Evolutionary conservation across 495 filamentous ascomycete species (phyloP), one percentile per base, ranked within the genome.

Genomic region (Aspergillus nidulans): DNA sequence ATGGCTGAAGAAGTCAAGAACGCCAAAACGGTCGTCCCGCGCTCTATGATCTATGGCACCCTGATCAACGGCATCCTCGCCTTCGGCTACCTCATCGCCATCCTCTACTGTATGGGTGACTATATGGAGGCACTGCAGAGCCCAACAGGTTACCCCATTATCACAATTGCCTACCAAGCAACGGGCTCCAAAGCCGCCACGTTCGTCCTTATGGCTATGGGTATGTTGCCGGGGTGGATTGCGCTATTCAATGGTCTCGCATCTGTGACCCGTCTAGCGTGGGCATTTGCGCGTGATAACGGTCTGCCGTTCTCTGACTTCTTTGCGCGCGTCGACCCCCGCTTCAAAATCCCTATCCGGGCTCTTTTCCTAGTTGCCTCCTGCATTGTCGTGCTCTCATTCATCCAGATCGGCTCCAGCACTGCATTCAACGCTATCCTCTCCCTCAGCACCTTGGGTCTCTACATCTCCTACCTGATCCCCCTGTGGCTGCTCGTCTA

Each of bases 211-310:
- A 62, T 82, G 28, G 66, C 76, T 28, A 64, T 78, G 49, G 66
- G 58, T 5, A 66, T 63, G 34, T 53, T 68, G 1, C 60, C 78
- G 13, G 69, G 71, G 39, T 68, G 71, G 52, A 70, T 74, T 43
- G 69, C 72, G 39, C 67, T 71, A 52, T 75, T 83, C 61, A 76
- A 72, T 45, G 65, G 74, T 20, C 61, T 81, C 4, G 81, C 82
- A 4, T 76, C 79, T 5, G 73, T 76, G 10, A 81, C 78, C 1
- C 74, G 84, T 24, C 74, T 80, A 41, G 69, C 69, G 9, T 86
- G 79, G 77, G 73, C 83, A 1, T 86, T 87, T 59, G 81, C 84
- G 8, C 66, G 82, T 6, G 84, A 87, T 61, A 65, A 75, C 15
- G 84, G 81, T 10, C 66, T 86, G 0, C 84, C 84, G 4, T 82